Conservation (phyloP, 345 rosid genomes). For the Noccaea bulbosa region DNA sequence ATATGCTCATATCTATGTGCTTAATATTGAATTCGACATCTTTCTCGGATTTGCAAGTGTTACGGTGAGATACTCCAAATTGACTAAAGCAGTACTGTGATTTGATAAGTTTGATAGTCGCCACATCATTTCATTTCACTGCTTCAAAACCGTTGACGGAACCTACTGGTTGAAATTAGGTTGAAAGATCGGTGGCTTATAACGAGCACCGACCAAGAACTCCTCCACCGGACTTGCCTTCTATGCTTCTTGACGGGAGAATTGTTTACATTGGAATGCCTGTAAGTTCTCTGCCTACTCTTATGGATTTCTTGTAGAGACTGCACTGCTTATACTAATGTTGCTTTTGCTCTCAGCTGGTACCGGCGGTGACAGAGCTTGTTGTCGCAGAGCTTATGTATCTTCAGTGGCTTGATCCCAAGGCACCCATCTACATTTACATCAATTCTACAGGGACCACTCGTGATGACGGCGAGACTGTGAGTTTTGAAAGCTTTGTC, state of each 20-base stretch:
- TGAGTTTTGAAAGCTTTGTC: conserved; percentile 42
- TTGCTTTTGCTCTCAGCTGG: conserved; percentile 60
- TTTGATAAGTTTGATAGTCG: conserved; percentile 4
- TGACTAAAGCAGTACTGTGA: neutral
- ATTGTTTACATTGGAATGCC: conserved; percentile 95
- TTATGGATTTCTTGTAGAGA: neutral
- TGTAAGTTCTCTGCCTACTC: conserved; percentile 48
- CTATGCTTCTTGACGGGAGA: conserved; percentile 76
- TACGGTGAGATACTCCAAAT: neutral
- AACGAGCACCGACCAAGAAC: conserved; percentile 61
- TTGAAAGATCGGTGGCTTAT: conserved; percentile 68
- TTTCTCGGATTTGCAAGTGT: neutral
- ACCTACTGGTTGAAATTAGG: conserved; percentile 47
- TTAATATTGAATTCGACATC: neutral
- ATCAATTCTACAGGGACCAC: conserved; percentile 92
- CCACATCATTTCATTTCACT: conserved; percentile 11
- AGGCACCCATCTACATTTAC: conserved; percentile 72
- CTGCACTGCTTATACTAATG: neutral
- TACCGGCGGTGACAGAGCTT: conserved; percentile 85
- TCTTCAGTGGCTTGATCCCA: conserved; percentile 79
- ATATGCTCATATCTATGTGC: conserved; percentile 8
- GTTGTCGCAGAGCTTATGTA: conserved; percentile 78
- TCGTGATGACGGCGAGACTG: conserved; percentile 88
- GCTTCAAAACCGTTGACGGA: conserved; percentile 1
- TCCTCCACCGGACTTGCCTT: conserved; percentile 85